Conservation (phyloP, 2,329 filamentous ascomycete species). For the Neofusicoccum ribis region DNA sequence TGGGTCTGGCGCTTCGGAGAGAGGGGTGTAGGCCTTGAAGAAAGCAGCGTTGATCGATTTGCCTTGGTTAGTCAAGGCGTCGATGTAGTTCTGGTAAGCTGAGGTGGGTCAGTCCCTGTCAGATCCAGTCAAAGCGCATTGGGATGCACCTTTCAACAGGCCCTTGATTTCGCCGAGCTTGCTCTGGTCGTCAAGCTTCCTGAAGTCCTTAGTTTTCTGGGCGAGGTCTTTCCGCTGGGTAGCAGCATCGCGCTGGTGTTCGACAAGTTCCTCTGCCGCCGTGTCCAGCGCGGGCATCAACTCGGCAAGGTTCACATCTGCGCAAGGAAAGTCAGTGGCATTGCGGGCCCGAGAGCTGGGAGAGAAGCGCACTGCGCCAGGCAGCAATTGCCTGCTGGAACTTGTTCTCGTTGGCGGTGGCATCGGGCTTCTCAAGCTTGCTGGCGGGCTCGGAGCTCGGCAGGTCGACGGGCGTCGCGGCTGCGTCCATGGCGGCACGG, state of each 20-base stretch:
- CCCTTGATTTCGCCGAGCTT: slow-evolving; percentile 89
- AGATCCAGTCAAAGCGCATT: background rate
- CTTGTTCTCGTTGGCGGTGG: slow-evolving; percentile 71
- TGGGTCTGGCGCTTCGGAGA: slow-evolving; percentile 94
- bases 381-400: slow-evolving; percentile 95
- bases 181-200: slow-evolving; percentile 84
- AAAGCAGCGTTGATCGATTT: slow-evolving; percentile 94
- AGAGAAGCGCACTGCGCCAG: slow-evolving; percentile 74
- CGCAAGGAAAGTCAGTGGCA: background rate
- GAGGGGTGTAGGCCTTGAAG: slow-evolving; percentile 84
- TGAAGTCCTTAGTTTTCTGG: slow-evolving; percentile 98
- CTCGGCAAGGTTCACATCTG: slow-evolving; percentile 83
- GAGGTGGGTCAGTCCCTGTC: slow-evolving; percentile 28
- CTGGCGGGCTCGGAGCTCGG: slow-evolving; percentile 5
- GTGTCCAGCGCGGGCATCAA: slow-evolving; percentile 85
- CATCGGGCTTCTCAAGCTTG: slow-evolving; percentile 7
- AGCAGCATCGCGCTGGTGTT: slow-evolving; percentile 91
- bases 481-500: slow-evolving; percentile 14
- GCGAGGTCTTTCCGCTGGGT: slow-evolving; percentile 95
- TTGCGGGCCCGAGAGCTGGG: background rate
- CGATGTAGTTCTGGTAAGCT: slow-evolving; percentile 98
- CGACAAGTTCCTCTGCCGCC: slow-evolving; percentile 91
- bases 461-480: slow-evolving; percentile 4
- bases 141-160: slow-evolving; percentile 71
- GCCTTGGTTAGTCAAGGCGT: slow-evolving; percentile 91